Conservation (phyloP, 441 rosid genomes). For the Eugenia klotzschiana region DNA sequence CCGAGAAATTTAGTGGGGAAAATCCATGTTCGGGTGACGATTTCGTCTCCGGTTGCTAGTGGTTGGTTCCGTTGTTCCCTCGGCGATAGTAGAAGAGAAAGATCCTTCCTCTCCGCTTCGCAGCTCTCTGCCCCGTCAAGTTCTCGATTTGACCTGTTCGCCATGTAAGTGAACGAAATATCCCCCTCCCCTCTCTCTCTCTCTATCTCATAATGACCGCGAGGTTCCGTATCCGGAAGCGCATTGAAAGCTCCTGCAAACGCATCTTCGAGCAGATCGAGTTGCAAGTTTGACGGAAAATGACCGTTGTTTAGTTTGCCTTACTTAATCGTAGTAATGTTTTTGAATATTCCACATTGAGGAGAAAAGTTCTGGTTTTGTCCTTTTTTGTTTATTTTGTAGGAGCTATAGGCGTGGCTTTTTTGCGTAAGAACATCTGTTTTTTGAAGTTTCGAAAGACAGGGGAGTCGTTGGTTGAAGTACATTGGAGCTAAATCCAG, state of each 20-base stretch:
- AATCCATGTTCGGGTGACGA: too few relatives aligned
- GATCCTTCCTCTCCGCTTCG: too few relatives aligned
- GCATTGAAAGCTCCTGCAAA: not conserved
- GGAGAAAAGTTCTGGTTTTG: not conserved
- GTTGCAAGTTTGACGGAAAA: not conserved
- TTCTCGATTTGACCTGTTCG: too few relatives aligned
- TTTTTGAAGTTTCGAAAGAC: not conserved
- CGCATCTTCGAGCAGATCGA: not conserved
- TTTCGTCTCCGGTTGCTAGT: too few relatives aligned
- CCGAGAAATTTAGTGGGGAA: not conserved
- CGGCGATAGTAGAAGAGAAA: too few relatives aligned
- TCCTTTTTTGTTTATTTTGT: accelerated
- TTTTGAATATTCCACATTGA: not conserved
- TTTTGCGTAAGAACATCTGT: not conserved
- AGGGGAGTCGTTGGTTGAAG: not conserved
- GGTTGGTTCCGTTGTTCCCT: too few relatives aligned
- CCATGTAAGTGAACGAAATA: too few relatives aligned
- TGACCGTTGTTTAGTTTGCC: not conserved
- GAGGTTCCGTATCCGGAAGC: not conserved
- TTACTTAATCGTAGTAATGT: not conserved
- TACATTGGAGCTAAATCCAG: not conserved
- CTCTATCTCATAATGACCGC: not conserved
- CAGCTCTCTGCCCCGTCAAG: too few relatives aligned
- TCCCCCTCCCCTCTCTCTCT: not conserved
- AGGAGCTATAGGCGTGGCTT: not conserved